Percentiles rank a stretch among this genome's conserved stretches.
phyloP scores from a whole-genome alignment of 257 asterid genomes.

The Nemophila menziesii region DNA sequence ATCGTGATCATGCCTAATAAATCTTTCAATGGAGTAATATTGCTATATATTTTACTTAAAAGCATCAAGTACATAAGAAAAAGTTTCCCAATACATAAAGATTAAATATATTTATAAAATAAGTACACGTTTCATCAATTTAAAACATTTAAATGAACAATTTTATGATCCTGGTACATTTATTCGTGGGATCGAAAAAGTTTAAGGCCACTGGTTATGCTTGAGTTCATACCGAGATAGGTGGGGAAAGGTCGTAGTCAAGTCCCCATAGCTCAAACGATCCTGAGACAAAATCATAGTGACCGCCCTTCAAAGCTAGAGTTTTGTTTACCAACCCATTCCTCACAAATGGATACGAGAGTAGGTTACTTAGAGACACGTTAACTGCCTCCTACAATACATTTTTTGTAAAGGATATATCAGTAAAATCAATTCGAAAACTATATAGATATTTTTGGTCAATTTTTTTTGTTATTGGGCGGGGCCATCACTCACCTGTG shows the following conservation, averaged over 20 bases:
- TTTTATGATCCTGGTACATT: conserved; percentile 24
- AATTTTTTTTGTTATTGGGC: too few species aligned
- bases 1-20: too few species aligned
- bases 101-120: too few species aligned
- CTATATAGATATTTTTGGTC: too few species aligned
- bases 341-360: conserved; percentile 80
- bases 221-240: conserved; percentile 71
- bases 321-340: conserved; percentile 81
- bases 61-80: conserved; percentile 16
- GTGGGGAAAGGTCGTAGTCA: conserved; percentile 61
- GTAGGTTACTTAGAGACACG: conserved; percentile 75
- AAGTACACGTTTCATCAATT: conserved; percentile 5
- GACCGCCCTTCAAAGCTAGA: conserved; percentile 70
- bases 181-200: conserved; percentile 19
- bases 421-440: too few species aligned
- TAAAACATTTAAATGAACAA: conserved; percentile 1
- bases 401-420: too few species aligned
- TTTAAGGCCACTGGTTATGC: conserved; percentile 17
- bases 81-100: too few species aligned
- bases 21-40: conserved; percentile 31
- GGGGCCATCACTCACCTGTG: too few species aligned
- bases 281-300: conserved; percentile 77
- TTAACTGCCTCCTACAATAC: conserved; percentile 78
- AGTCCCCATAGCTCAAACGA: conserved; percentile 90
- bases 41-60: conserved; percentile 31